Evolutionary conservation across 2,329 filamentous ascomycete genomes (phyloP), one percentile per base, ranked within the genome.

Genomic region (Hypomyces rosellus): DNA sequence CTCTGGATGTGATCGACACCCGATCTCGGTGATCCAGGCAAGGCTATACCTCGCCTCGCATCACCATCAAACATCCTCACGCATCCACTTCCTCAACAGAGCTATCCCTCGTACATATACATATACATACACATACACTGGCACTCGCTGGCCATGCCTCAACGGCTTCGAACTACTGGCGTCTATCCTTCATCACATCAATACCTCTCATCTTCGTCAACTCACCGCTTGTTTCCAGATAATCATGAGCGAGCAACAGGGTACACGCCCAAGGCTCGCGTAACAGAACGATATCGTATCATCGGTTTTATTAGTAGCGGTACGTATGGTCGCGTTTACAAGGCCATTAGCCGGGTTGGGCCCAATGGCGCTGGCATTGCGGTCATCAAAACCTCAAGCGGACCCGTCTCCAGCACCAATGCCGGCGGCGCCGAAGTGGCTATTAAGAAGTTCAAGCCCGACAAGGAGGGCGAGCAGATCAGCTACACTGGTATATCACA

Each of bases 371-470:
- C 33, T 15, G 51, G 45, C 39, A 44, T 44, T 18, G 36, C 48
- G 22, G 41, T 45, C 22, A 37, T 51, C 11, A 38, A 42, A 49
- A 48, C 51, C 34, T 49, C 38, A 52, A 33, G 40, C 49, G n/a
- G 36, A 40, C 34, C 33, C 45, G 53, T 8, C 33, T 43, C 54
- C 30, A 34, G 49, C 34, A 42, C 38, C 79, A 86, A 72, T 51
- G 57, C 57, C 81, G 84, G 60, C 74, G 84, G 66, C 72, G 82
- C 46, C 55, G 89, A 96, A 63, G 96, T 96, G 65, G 93, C 93
- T 60, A 99, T 99, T 75, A 99, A 99, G 67, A 99, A 99, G 81
- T 96, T 96, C 81, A 96, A 96, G 74, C 91, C 91, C 7, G 93
- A 99, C 70, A 99, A 97, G 73, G 93, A 99, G 71, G 93, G 93